Base-by-base conservation (phyloP, 1,284 basidiomycete genomes). In the Leccinum solheimii region DNA sequence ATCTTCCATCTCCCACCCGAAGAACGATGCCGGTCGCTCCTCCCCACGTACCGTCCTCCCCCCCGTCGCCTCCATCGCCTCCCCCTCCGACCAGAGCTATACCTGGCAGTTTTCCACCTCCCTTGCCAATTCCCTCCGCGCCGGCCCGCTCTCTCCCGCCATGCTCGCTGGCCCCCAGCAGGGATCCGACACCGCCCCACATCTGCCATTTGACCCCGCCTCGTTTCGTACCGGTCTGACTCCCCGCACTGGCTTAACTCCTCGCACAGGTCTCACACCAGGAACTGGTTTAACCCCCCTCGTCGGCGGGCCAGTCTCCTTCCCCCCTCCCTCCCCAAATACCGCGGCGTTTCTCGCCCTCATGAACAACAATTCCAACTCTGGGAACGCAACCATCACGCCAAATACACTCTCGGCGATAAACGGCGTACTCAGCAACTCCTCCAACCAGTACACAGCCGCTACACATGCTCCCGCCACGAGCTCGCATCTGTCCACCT, bases 291-390 rank as follows among this genome's bases (percentile, higher is more conserved):
- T 96, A 67, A 97, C 94, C 1, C 95, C 94, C 40, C 86, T 93
- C 61, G 89, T 93, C 66, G 90, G 87, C 34, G 87, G 87, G 2
- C 83, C 88, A 21, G 83, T 86, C 32, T 82, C 83, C 11, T 95
- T 93, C 76, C 94, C 94, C 3, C 88, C 91, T 40, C 88, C 94
- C 0, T 91, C 91, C 53, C 96, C 96, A 0, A 92, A 91, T 72
- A 97, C 96, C 9, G 90, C 94, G 5, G 95, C 95, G 11, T 94
- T 98, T 78, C 85, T 98, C 59, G 91, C 91, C 63, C 91, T 96
- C 81, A 94, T 97, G 82, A 93, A 90, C 67, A 89, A 81, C 60
- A 62, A 79, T 79, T 70, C 83, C 80, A 70, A 82, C 78, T 61
- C 84, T 81, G 77, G 85, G 7, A 83, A 85, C 1, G 81, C 88